These are phyloP conservation scores for Madurella fahalii DNA, from an alignment of 2,329 filamentous ascomycete species.

Conservation along the genomic window DNA sequence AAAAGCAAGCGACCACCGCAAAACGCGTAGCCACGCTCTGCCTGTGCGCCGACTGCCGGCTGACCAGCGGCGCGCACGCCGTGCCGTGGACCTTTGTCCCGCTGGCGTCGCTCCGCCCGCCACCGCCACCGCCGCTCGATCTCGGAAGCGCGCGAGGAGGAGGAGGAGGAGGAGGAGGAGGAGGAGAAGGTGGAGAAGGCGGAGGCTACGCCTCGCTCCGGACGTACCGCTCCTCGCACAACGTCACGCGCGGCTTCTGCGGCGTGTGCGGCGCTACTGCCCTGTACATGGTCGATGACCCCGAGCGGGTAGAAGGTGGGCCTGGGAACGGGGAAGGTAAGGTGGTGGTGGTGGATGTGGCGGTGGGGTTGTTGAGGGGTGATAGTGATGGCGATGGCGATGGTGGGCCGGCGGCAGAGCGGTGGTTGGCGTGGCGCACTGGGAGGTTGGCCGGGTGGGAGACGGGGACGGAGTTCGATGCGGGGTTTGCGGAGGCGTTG, in stretches of 20 bases:
- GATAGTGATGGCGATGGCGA: constrained; percentile 40
- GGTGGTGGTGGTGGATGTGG: constrained; percentile 42
- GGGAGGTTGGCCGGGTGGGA: constrained; percentile 32
- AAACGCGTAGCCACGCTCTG: constrained; percentile 44
- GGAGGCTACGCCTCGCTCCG: constrained; percentile 40
- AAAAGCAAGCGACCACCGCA: constrained; percentile 25
- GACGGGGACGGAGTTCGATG: constrained; percentile 37
- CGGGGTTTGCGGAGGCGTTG: constrained; percentile 34
- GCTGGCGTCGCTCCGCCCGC: constrained; percentile 34
- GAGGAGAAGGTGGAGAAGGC: no score
- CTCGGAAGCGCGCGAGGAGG: no score
- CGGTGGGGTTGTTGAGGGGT: constrained; percentile 43
- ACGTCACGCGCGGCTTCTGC: constrained; percentile 42
- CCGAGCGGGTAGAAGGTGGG: constrained; percentile 16
- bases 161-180: no score
- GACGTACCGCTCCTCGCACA: constrained; percentile 38
- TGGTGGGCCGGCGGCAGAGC: constrained; percentile 38
- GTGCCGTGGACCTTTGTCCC: constrained; percentile 43
- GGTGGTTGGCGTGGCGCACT: constrained; percentile 46
- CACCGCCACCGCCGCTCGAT: no score
- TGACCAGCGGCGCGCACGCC: constrained; percentile 39
- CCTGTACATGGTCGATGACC: constrained; percentile 32
- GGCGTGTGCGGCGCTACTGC: constrained; percentile 44
- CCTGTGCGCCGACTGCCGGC: constrained; percentile 42
- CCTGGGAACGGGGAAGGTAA: constrained; percentile 13